A percentile compares a stretch with the other conserved stretches of the same genome.
Conservation (phyloP, 345 rosid species). For the Ceriops tagal region DNA sequence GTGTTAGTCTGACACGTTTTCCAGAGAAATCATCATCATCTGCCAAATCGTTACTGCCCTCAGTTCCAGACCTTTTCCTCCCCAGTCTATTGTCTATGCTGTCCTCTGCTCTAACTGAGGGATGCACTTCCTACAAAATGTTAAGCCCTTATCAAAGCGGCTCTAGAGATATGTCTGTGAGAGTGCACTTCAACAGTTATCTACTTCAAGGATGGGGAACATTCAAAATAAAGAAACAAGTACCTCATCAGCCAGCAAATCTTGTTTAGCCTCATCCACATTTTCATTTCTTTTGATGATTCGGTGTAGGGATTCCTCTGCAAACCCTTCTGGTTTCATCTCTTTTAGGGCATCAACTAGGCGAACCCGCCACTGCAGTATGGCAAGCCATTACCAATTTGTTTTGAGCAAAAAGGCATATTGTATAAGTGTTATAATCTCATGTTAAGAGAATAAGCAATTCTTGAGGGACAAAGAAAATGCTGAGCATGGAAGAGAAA, state of each 20-base stretch:
- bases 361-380: slow-evolving; percentile 88
- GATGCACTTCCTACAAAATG: slow-evolving; percentile 52
- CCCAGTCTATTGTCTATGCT: slow-evolving; percentile 34
- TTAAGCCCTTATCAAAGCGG: slow-evolving; percentile 24
- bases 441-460: not conserved
- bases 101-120: slow-evolving; percentile 34
- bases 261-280: slow-evolving; percentile 43
- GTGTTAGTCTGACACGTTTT: slow-evolving; percentile 62
- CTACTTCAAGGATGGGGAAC: not conserved
- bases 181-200: not conserved
- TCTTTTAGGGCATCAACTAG: slow-evolving; percentile 64
- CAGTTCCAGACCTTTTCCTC: slow-evolving; percentile 68
- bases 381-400: slow-evolving; percentile 16
- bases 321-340: slow-evolving; percentile 55
- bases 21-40: slow-evolving; percentile 49
- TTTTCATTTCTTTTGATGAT: slow-evolving; percentile 49
- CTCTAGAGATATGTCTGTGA: slow-evolving; percentile 14
- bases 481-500: not conserved
- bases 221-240: slow-evolving; percentile 16
- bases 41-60: slow-evolving; percentile 43
- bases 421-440: not conserved
- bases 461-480: not conserved
- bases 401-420: slow-evolving; percentile 2
- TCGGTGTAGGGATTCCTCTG: slow-evolving; percentile 42
- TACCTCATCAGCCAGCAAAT: slow-evolving; percentile 47